A percentile compares a stretch with the other conserved stretches of the same genome.
These are phyloP conservation scores for Diddensiella transvaalensis DNA, from an alignment of 805 yeast genomes.

Conservation along the genomic window DNA sequence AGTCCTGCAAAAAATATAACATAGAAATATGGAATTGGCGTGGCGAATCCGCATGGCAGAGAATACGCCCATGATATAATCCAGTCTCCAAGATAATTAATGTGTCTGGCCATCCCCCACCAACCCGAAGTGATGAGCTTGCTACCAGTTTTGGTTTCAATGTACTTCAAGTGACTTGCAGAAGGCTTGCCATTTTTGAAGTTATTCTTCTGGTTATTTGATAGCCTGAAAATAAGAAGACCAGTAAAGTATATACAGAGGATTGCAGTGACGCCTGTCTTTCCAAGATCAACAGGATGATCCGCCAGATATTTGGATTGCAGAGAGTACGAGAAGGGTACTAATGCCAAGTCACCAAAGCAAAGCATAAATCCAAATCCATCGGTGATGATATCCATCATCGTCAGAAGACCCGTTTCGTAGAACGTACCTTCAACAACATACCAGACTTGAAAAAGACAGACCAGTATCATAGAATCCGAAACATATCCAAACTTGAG, in stretches of 20 bases:
- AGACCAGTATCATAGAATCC: constrained; percentile 70
- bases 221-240: constrained; percentile 73
- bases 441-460: constrained; percentile 70
- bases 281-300: constrained; percentile 55
- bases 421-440: constrained; percentile 88
- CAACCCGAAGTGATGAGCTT: constrained; percentile 84
- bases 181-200: constrained; percentile 75
- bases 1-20: constrained; percentile 77
- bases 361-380: constrained; percentile 97
- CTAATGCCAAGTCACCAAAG: constrained; percentile 89
- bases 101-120: constrained; percentile 94
- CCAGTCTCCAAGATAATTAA: constrained; percentile 96
- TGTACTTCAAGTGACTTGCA: constrained; percentile 58
- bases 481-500: constrained; percentile 52
- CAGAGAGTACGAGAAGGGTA: constrained; percentile 86
- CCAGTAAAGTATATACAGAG: constrained; percentile 55
- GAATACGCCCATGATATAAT: constrained; percentile 89
- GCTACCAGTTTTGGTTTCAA: constrained; percentile 73
- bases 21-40: constrained; percentile 85
- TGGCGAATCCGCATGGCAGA: constrained; percentile 75
- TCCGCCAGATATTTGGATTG: constrained; percentile 80
- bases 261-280: constrained; percentile 38
- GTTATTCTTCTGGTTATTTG: constrained; percentile 80
- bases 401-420: constrained; percentile 83
- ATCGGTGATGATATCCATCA: constrained; percentile 96